Evolutionary conservation across 1,139 yeast genomes (phyloP).

Genomic region (Yamadazyma friedrichii): DNA sequence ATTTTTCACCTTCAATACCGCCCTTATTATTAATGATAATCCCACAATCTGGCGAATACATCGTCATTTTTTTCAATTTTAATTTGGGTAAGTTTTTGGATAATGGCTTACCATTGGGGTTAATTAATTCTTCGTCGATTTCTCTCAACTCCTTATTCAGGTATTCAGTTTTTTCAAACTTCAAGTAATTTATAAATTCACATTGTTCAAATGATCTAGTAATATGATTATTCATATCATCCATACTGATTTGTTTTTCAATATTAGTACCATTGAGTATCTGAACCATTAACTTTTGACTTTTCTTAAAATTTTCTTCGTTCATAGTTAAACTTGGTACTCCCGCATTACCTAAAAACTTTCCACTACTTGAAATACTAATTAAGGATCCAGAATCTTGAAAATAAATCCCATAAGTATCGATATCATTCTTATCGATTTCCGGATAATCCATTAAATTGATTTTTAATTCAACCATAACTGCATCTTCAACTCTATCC

Average conservation of each 20-base stretch:
- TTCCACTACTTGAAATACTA: constrained; percentile 64
- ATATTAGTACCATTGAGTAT: constrained; percentile 41
- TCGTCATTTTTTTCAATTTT: constrained; percentile 49
- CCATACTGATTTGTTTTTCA: constrained; percentile 32
- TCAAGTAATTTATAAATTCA: constrained; percentile 70
- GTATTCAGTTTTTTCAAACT: constrained; percentile 59
- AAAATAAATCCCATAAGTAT: constrained; percentile 67
- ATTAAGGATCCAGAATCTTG: constrained; percentile 68
- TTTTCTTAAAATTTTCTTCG: constrained; percentile 42
- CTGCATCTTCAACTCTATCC: constrained; percentile 30
- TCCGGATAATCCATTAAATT: constrained; percentile 41
- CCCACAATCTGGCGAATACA: constrained; percentile 92
- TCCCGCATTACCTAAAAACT: constrained; percentile 63
- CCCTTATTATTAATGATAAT: constrained; percentile 37
- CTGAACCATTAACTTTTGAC: constrained; percentile 34
- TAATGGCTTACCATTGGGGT: constrained; percentile 78
- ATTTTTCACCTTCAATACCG: constrained; percentile 53
- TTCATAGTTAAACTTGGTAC: constrained; percentile 57
- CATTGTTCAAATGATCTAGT: constrained; percentile 51
- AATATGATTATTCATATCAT: constrained; percentile 38
- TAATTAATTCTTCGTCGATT: constrained; percentile 68
- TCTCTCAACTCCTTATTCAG: constrained; percentile 50
- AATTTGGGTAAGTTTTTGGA: constrained; percentile 49
- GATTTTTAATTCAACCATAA: constrained; percentile 25
- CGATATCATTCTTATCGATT: constrained; percentile 42